Evolutionary conservation across 805 yeast species (phyloP).

Genomic region (Ogataea populi-albae): DNA sequence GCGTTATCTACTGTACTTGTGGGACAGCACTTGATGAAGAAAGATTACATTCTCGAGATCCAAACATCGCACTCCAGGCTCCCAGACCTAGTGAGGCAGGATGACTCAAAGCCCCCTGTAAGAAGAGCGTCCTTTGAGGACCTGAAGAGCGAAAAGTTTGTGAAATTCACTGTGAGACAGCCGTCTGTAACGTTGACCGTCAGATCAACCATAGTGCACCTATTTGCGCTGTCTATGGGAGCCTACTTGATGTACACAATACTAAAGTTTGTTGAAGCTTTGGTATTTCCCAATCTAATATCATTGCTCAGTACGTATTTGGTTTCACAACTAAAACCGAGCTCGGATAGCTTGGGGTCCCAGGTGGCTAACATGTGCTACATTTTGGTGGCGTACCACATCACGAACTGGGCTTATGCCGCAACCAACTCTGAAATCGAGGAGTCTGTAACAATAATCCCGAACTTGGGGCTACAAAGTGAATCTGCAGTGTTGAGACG

Average conservation of each 20-base stretch:
- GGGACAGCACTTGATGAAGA: slow-evolving; percentile 22
- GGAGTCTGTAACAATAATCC: slow-evolving; percentile 45
- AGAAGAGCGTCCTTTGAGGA: slow-evolving; percentile 2
- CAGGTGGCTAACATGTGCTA: slow-evolving; percentile 10
- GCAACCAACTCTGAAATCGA: slow-evolving; percentile 35
- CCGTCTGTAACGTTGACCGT: slow-evolving; percentile 4
- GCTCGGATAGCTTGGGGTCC: neutral
- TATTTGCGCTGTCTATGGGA: slow-evolving; percentile 5
- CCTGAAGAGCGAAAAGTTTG: slow-evolving; percentile 11
- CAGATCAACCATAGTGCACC: slow-evolving; percentile 1
- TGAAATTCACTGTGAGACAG: slow-evolving; percentile 20
- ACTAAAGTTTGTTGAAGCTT: neutral
- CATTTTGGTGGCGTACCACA: slow-evolving; percentile 14
- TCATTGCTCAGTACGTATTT: neutral
- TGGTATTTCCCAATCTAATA: no score
- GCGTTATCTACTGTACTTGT: no score
- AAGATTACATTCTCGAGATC: slow-evolving; percentile 28
- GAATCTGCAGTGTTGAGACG: slow-evolving; percentile 34
- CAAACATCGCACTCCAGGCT: slow-evolving; percentile 22
- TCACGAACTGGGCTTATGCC: slow-evolving; percentile 22
- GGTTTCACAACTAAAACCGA: neutral
- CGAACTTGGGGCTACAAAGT: slow-evolving; percentile 46
- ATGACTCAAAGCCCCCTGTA: slow-evolving; percentile 4
- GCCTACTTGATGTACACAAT: slow-evolving; percentile 8
- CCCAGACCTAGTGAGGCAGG: slow-evolving; percentile 21